Conservation (phyloP, 1,139 yeast genomes). For the Debaryomyces psychrophilus region DNA sequence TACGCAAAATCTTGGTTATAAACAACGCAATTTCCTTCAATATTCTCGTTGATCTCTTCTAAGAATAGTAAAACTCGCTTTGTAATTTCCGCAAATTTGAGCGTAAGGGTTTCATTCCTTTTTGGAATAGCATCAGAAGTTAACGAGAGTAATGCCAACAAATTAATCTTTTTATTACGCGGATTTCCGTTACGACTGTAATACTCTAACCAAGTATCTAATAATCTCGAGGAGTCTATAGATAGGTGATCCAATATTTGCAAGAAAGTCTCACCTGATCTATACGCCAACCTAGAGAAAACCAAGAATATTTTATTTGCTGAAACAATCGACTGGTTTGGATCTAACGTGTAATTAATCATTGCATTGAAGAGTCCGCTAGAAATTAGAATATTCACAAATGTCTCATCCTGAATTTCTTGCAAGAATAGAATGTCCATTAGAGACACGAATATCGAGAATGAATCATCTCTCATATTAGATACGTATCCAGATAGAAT, state of each 20-base stretch:
- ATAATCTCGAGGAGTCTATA: constrained; percentile 27
- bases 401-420: constrained; percentile 27
- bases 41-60: constrained; percentile 73
- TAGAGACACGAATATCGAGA: constrained; percentile 57
- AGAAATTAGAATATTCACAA: constrained; percentile 41
- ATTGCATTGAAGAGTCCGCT: constrained; percentile 54
- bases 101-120: constrained; percentile 20
- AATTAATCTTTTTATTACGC: constrained; percentile 61
- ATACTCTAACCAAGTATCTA: constrained; percentile 39
- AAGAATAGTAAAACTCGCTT: constrained; percentile 60
- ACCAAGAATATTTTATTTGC: constrained; percentile 56
- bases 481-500: constrained; percentile 59
- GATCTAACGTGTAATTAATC: constrained; percentile 50
- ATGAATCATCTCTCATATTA: constrained; percentile 71
- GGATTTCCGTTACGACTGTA: constrained; percentile 66
- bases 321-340: constrained; percentile 50
- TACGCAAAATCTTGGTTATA: constrained; percentile 61
- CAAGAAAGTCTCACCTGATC: constrained; percentile 49
- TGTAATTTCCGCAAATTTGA: constrained; percentile 38
- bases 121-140: constrained; percentile 28
- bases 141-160: constrained; percentile 60
- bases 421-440: constrained; percentile 56
- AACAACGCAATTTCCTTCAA: constrained; percentile 61
- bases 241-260: constrained; percentile 36
- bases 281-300: constrained; percentile 56